These are phyloP conservation scores for Monosporozyma solicola DNA, from an alignment of 805 yeast genomes.

Conservation along the genomic window DNA sequence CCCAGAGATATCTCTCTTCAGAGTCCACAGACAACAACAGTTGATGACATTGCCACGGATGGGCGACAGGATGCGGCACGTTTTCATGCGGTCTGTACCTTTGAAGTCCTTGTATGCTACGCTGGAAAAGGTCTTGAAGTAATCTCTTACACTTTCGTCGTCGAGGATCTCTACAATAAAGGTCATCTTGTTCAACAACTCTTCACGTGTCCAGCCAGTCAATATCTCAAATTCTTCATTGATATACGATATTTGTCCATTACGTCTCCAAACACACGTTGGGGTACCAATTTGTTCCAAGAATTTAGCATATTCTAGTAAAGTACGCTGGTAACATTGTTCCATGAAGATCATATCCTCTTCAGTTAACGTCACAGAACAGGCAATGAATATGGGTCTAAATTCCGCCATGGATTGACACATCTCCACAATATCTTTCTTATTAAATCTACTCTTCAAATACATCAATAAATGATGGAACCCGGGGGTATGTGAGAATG, in stretches of 20 bases:
- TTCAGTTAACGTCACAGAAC: conserved; percentile 78
- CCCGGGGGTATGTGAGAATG: conserved; percentile 86
- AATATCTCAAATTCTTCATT: conserved; percentile 88
- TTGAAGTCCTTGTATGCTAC: conserved; percentile 87
- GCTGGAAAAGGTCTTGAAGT: conserved; percentile 74
- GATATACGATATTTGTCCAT: conserved; percentile 91
- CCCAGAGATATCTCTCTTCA: conserved; percentile 91
- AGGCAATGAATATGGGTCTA: conserved; percentile 87
- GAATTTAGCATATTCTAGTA: conserved; percentile 80
- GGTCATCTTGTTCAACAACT: conserved; percentile 54
- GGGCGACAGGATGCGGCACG: conserved; percentile 69
- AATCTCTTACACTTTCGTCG: conserved; percentile 76
- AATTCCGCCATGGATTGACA: conserved; percentile 84
- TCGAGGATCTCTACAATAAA: conserved; percentile 78
- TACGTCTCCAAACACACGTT: conserved; percentile 89
- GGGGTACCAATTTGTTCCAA: conserved; percentile 86
- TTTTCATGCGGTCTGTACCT: conserved; percentile 83
- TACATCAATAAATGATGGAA: conserved; percentile 75
- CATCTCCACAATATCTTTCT: conserved; percentile 64
- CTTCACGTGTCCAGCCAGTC: conserved; percentile 81
- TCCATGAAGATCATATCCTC: conserved; percentile 93
- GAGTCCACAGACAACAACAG: conserved; percentile 85
- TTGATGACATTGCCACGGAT: conserved; percentile 41
- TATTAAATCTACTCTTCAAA: conserved; percentile 59
- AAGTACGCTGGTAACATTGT: conserved; percentile 88